Evolutionary conservation across 148 eudicot genomes (phyloP).

Genomic region (Hydrangea macrophylla): DNA sequence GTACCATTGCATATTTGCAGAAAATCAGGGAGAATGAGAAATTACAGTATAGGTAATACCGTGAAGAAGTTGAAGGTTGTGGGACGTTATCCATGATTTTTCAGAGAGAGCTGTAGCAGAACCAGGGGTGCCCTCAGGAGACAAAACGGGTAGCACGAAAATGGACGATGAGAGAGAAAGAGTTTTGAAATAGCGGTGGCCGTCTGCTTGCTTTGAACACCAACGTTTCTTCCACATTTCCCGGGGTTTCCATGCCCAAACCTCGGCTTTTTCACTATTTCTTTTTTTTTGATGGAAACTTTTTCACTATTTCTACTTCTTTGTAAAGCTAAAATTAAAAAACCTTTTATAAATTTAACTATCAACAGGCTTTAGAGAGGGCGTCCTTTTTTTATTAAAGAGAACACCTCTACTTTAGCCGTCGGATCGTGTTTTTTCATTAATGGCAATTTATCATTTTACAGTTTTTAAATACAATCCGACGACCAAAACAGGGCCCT

Average conservation of each 20-base stretch:
- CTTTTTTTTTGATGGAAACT: too few relatives aligned
- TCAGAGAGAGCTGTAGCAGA: slow-evolving; percentile 4
- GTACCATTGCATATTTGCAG: too few relatives aligned
- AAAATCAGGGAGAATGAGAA: not conserved
- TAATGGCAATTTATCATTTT: too few relatives aligned
- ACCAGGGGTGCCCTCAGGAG: not conserved
- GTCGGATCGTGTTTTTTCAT: too few relatives aligned
- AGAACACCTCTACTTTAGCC: too few relatives aligned
- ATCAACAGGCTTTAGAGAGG: too few relatives aligned
- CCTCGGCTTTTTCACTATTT: not conserved
- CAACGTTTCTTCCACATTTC: not conserved
- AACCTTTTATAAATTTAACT: too few relatives aligned
- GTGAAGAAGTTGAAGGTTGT: slow-evolving; percentile 17
- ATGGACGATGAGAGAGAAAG: slow-evolving; percentile 11
- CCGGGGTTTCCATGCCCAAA: slow-evolving; percentile 10
- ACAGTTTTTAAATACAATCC: too few relatives aligned
- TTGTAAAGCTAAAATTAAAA: too few relatives aligned
- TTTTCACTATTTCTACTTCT: too few relatives aligned
- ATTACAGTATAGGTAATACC: slow-evolving; percentile 5
- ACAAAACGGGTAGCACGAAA: not conserved
- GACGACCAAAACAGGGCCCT: too few relatives aligned
- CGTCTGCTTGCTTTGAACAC: not conserved
- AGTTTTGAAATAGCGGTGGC: not conserved
- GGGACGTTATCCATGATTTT: slow-evolving; percentile 24
- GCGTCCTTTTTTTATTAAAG: too few relatives aligned